phyloP scores from a whole-genome alignment of 305 asterid species.

The Fraxinus sp. region DNA sequence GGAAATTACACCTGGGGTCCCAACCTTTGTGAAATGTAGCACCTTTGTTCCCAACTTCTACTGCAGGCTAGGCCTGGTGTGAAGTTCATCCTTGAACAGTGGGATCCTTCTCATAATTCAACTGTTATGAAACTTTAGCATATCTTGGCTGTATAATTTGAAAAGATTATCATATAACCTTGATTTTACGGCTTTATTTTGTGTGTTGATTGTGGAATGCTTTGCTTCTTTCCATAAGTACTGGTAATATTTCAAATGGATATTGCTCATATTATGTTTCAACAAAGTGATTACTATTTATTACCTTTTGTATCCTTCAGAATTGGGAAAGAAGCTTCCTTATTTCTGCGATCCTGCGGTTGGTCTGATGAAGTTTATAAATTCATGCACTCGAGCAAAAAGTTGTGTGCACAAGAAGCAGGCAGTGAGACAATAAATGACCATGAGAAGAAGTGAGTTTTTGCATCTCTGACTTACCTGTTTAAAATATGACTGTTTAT shows the following conservation, averaged over 20 bases:
- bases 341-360: slow-evolving; percentile 64
- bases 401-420: slow-evolving; percentile 44
- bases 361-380: slow-evolving; percentile 72
- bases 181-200: slow-evolving; percentile 13
- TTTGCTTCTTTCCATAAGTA: slow-evolving; percentile 2
- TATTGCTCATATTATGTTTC: background rate
- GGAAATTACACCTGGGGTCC: background rate
- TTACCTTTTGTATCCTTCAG: slow-evolving; percentile 43
- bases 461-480: slow-evolving; percentile 21
- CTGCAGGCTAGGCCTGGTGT: slow-evolving; percentile 14
- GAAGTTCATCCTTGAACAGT: slow-evolving; percentile 5
- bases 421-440: slow-evolving; percentile 34
- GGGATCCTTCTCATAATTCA: background rate
- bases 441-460: slow-evolving; percentile 65
- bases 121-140: background rate
- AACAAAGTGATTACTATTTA: slow-evolving; percentile 12
- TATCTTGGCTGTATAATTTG: background rate
- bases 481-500: slow-evolving; percentile 14
- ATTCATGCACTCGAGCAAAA: slow-evolving; percentile 70
- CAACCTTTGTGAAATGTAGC: background rate
- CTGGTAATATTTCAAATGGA: background rate
- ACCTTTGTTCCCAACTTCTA: background rate
- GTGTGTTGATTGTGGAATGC: slow-evolving; percentile 15
- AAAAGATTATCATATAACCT: background rate
- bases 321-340: slow-evolving; percentile 73